phyloP scores from a whole-genome alignment of 257 asterid genomes.

The Lantana camara region DNA sequence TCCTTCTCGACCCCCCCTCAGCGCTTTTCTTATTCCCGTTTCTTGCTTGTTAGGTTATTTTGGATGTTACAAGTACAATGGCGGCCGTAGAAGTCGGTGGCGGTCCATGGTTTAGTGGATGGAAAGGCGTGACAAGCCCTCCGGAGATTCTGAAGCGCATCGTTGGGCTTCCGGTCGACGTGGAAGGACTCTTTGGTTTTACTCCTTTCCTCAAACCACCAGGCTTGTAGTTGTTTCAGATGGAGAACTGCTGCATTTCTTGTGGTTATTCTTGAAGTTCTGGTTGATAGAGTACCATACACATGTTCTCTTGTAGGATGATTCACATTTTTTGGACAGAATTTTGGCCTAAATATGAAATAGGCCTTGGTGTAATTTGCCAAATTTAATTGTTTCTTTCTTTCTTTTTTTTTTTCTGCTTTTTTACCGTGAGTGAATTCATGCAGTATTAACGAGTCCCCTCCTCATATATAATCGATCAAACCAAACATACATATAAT shows the following conservation, averaged over 20 bases:
- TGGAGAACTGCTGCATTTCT: not conserved
- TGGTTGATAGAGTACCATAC: not conserved
- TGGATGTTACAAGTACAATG: conserved; percentile 92
- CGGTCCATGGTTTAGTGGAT: conserved; percentile 92
- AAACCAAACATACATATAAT: no score
- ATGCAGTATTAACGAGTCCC: no score
- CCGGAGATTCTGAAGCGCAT: conserved; percentile 63
- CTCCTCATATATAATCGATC: no score
- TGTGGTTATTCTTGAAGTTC: not conserved
- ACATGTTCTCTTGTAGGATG: not conserved
- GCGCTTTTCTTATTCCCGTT: not conserved
- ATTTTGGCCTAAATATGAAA: no score
- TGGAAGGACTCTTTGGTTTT: conserved; percentile 54
- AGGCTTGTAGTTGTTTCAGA: conserved; percentile 53
- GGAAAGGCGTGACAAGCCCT: conserved; percentile 70
- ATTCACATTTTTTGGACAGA: no score
- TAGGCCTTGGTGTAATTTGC: no score
- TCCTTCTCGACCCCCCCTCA: not conserved
- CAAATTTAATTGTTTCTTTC: no score
- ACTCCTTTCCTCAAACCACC: conserved; percentile 91
- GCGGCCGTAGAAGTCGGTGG: conserved; percentile 98
- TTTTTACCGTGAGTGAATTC: no score
- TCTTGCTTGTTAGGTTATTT: conserved; percentile 57
- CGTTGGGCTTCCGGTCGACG: conserved; percentile 67
- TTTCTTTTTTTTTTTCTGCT: no score